Evolutionary conservation across 2,329 filamentous ascomycete genomes (phyloP).

Genomic region (Ceratocystis albifundus): DNA sequence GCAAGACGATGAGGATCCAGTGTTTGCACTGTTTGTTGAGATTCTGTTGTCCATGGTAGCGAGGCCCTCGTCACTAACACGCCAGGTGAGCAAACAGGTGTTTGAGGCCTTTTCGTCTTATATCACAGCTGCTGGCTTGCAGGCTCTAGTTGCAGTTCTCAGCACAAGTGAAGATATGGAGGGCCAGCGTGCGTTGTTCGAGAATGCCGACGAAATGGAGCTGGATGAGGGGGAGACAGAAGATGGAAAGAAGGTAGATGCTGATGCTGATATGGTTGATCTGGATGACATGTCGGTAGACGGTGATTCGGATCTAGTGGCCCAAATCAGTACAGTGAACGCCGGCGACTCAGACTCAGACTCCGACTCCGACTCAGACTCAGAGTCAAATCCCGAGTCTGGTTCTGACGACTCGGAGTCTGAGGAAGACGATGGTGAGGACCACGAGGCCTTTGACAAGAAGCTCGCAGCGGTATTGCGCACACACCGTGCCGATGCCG

Average conservation of each 20-base stretch:
- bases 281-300: conserved; percentile 39
- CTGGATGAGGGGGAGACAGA: conserved; percentile 16
- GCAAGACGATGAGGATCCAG: conserved; percentile 35
- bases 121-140: conserved; percentile 61
- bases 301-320: conserved; percentile 30
- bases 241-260: conserved; percentile 2
- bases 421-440: conserved; percentile 36
- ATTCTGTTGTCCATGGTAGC: conserved; percentile 83
- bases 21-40: conserved; percentile 58
- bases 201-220: conserved; percentile 43
- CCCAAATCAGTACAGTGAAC: conserved; percentile 27
- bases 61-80: conserved; percentile 70
- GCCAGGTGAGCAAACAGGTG: conserved; percentile 76
- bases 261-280: conserved; percentile 37
- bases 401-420: conserved; percentile 35
- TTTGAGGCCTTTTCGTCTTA: conserved; percentile 71
- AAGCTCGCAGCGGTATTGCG: conserved; percentile 69
- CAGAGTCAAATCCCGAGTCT: conserved; percentile 34
- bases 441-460: conserved; percentile 49
- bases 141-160: conserved; percentile 55
- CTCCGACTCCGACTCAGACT: conserved; percentile 32
- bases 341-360: conserved; percentile 33
- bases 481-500: conserved; percentile 53
- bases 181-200: conserved; percentile 79
- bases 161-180: conserved; percentile 66